Conservation (phyloP, 768 basidiomycete species). For the Pleurotus djamor region DNA sequence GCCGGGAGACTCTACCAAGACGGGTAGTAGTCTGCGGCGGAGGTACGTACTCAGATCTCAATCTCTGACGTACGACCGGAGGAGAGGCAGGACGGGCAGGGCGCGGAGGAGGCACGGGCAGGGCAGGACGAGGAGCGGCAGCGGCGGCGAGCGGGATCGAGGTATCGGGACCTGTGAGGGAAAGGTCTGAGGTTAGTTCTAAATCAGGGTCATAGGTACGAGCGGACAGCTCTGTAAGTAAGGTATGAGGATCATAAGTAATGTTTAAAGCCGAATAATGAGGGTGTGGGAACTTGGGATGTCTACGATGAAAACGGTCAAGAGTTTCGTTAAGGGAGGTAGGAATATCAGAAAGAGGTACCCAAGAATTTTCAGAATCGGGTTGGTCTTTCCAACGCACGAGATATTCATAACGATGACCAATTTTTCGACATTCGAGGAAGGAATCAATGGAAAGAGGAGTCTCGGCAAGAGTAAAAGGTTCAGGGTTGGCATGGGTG, state of each 20-base stretch:
- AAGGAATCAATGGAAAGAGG: constrained; percentile 12
- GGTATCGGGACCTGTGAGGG: constrained; percentile 1
- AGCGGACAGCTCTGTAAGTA: not conserved
- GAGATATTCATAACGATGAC: constrained; percentile 31
- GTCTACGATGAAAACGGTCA: constrained; percentile 29
- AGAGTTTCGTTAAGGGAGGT: constrained; percentile 23
- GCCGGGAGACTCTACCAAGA: constrained; percentile 11
- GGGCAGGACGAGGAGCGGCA: not conserved
- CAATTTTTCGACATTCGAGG: constrained; percentile 28
- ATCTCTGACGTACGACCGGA: constrained; percentile 12
- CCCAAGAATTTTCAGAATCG: constrained; percentile 30
- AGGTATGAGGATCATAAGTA: not conserved
- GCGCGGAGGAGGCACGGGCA: constrained; percentile 3
- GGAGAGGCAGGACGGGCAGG: constrained; percentile 11
- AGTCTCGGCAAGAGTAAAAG: not conserved
- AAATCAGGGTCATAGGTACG: not conserved
- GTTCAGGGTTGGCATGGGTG: not conserved
- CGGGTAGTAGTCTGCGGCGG: constrained; percentile 13
- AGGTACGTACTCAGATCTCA: constrained; percentile 16
- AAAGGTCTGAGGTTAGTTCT: not conserved
- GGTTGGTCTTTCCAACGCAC: constrained; percentile 21
- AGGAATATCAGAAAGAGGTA: constrained; percentile 30
- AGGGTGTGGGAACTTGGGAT: constrained; percentile 10
- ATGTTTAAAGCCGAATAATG: not conserved
- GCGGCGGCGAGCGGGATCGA: not conserved